Evolutionary conservation across 2,329 filamentous ascomycete genomes (phyloP).

Genomic region (Pseudocercospora cruenta): DNA sequence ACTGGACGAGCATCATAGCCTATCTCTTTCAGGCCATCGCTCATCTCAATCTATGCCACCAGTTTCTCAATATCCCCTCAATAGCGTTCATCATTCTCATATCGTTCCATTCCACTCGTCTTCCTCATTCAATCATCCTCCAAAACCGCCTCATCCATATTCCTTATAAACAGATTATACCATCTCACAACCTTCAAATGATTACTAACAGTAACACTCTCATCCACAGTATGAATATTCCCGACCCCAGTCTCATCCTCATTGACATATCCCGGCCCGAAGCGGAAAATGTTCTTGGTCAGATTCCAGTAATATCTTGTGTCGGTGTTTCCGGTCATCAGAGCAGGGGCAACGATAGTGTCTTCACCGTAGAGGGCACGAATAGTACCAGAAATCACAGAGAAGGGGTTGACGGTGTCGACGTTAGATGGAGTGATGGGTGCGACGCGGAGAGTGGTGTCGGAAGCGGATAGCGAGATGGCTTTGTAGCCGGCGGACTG

Average conservation of each 20-base stretch:
- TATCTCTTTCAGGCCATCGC: no score
- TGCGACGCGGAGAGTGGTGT: constrained; percentile 37
- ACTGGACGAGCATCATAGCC: no score
- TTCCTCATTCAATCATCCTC: constrained; percentile 11
- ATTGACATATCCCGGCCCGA: constrained; percentile 40
- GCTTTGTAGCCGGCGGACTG: constrained; percentile 39
- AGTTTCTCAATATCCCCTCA: no score
- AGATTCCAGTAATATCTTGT: constrained; percentile 42
- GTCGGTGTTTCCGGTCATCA: constrained; percentile 44
- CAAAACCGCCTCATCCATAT: constrained; percentile 50
- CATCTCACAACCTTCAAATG: constrained; percentile 51
- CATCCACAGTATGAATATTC: constrained; percentile 41
- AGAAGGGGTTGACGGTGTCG: constrained; percentile 36
- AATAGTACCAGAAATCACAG: constrained; percentile 48
- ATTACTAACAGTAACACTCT: constrained; percentile 42
- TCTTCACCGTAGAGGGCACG: constrained; percentile 49
- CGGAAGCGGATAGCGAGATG: constrained; percentile 35
- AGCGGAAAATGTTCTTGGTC: constrained; percentile 43
- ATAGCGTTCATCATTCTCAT: no score
- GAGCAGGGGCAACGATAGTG: constrained; percentile 41
- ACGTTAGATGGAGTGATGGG: constrained; percentile 43
- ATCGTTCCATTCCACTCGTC: no score
- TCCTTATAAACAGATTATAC: constrained; percentile 49
- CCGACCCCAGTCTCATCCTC: constrained; percentile 34
- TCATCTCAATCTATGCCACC: no score